These are phyloP conservation scores for Botrytis byssoidea DNA, from an alignment of 2,329 filamentous ascomycete species.

Conservation along the genomic window DNA sequence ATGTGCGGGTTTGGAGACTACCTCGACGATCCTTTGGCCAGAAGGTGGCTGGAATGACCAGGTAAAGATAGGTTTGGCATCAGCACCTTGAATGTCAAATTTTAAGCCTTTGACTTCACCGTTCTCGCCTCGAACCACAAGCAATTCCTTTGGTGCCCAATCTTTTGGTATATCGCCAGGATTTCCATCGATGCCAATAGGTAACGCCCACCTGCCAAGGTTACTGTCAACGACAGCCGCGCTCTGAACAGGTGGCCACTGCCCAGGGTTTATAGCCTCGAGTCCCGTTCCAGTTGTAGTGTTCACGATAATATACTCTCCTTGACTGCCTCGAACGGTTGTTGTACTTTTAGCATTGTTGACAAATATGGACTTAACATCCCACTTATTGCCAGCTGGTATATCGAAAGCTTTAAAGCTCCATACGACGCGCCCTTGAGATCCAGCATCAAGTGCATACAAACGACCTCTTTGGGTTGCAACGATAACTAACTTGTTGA, in stretches of 20 bases:
- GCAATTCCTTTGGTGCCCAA: conserved; percentile 50
- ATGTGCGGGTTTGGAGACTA: conserved; percentile 68
- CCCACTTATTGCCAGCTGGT: conserved; percentile 55
- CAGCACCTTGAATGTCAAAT: conserved; percentile 47
- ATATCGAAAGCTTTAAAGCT: conserved; percentile 62
- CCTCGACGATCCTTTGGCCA: conserved; percentile 65
- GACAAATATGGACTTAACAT: conserved; percentile 65
- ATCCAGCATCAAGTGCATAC: conserved; percentile 75
- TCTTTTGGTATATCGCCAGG: conserved; percentile 47
- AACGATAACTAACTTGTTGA: conserved; percentile 80
- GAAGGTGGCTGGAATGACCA: conserved; percentile 73
- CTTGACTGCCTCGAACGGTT: conserved; percentile 44
- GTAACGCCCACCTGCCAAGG: conserved; percentile 53
- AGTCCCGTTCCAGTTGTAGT: conserved; percentile 52
- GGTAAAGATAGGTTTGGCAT: conserved; percentile 48
- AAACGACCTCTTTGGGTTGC: conserved; percentile 78
- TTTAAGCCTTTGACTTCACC: conserved; percentile 55
- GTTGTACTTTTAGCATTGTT: conserved; percentile 53
- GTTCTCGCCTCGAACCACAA: conserved; percentile 53
- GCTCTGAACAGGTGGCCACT: conserved; percentile 45
- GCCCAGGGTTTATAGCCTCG: conserved; percentile 44
- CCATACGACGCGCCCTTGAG: conserved; percentile 75
- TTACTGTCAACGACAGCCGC: conserved; percentile 54
- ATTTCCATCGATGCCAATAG: conserved; percentile 52
- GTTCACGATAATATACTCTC: conserved; percentile 59